Evolutionary conservation across 768 basidiomycete genomes (phyloP).

Genomic region (Termitomyces sp.): DNA sequence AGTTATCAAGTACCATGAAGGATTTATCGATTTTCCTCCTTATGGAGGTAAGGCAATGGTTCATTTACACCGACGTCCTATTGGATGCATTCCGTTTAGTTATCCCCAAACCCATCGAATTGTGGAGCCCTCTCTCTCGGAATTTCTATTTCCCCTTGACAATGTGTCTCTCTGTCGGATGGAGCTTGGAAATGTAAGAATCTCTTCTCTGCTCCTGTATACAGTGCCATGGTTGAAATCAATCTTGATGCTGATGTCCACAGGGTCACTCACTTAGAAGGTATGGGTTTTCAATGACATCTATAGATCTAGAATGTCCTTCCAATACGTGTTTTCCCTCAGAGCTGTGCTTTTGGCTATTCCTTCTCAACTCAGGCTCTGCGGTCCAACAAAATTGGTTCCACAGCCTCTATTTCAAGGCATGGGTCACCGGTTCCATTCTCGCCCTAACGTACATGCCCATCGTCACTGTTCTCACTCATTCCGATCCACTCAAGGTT

Average conservation of each 20-base stretch:
- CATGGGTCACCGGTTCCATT: conserved; percentile 63
- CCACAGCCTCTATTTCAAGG: conserved; percentile 67
- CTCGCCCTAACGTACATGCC: conserved; percentile 65
- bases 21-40: conserved; percentile 42
- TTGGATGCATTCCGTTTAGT: conserved; percentile 32
- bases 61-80: not conserved
- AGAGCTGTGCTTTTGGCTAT: conserved; percentile 89
- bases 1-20: conserved; percentile 70
- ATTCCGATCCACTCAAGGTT: conserved; percentile 55
- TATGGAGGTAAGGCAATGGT: conserved; percentile 42
- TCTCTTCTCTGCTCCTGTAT: conserved; percentile 13
- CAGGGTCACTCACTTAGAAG: conserved; percentile 79
- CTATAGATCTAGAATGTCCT: not conserved
- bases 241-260: not conserved
- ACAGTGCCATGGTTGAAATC: not conserved
- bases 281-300: no score
- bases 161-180: conserved; percentile 59
- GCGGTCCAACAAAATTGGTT: conserved; percentile 68
- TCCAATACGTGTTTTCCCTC: not conserved
- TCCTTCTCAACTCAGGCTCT: conserved; percentile 65
- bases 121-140: conserved; percentile 48
- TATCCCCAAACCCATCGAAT: conserved; percentile 54
- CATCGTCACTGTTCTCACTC: conserved; percentile 58
- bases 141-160: conserved; percentile 60
- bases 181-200: conserved; percentile 69